Conservation (phyloP, 768 basidiomycete species). For the Naematelia encephala region DNA sequence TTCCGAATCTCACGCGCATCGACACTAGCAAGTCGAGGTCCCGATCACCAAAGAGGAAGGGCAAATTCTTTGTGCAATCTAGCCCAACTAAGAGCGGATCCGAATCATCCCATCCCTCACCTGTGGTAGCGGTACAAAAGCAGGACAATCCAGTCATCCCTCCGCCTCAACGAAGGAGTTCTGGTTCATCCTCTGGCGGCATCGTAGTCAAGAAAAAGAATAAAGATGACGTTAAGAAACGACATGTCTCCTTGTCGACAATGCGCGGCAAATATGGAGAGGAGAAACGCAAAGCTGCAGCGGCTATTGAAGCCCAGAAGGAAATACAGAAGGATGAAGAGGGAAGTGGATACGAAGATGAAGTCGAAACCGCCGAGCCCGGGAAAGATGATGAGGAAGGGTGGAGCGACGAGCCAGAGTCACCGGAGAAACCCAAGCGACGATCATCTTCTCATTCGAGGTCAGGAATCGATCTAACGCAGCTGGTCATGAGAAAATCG, state of each 20-base stretch:
- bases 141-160: background rate
- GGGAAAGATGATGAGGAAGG: slow-evolving; percentile 26
- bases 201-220: slow-evolving; percentile 3
- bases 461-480: slow-evolving; percentile 2
- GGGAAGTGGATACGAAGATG: slow-evolving; percentile 45
- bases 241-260: slow-evolving; percentile 45
- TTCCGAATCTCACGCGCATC: background rate
- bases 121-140: slow-evolving; percentile 7
- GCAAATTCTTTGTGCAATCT: slow-evolving; percentile 49
- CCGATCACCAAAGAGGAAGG: slow-evolving; percentile 28
- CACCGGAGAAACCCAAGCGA: background rate
- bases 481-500: background rate
- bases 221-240: slow-evolving; percentile 10
- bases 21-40: slow-evolving; percentile 7
- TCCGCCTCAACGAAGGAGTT: slow-evolving; percentile 21
- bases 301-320: slow-evolving; percentile 26
- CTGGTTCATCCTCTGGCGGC: slow-evolving; percentile 23
- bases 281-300: slow-evolving; percentile 46
- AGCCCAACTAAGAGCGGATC: slow-evolving; percentile 35
- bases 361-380: slow-evolving; percentile 18
- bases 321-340: slow-evolving; percentile 28
- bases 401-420: slow-evolving; percentile 24
- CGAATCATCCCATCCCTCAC: slow-evolving; percentile 29
- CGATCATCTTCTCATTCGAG: slow-evolving; percentile 5
- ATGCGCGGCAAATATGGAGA: slow-evolving; percentile 44